These are phyloP conservation scores for Xylaria palmicola DNA, from an alignment of 495 filamentous ascomycete genomes.

Conservation along the genomic window DNA sequence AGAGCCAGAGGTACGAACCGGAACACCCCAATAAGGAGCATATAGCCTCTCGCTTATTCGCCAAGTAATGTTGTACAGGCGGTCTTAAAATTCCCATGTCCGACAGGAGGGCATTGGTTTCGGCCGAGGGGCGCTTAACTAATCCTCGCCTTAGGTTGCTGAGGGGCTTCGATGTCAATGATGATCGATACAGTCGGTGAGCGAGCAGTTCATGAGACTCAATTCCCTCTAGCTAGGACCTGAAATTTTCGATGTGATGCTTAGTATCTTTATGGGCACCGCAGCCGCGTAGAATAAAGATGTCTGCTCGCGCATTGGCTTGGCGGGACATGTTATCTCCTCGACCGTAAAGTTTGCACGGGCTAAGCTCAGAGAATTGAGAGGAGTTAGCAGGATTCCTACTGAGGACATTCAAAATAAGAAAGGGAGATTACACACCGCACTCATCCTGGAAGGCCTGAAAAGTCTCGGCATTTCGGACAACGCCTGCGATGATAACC, in stretches of 20 bases:
- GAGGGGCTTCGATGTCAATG: not conserved
- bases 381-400: not conserved
- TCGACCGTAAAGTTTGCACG: constrained; percentile 40
- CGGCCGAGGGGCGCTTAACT: not conserved
- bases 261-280: constrained; percentile 48
- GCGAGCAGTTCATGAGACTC: not conserved
- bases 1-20: too few species aligned
- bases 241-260: constrained; percentile 13
- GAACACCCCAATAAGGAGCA: too few species aligned
- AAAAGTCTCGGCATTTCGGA: constrained; percentile 39
- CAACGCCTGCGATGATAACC: constrained; percentile 35
- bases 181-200: not conserved
- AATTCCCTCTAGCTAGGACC: too few species aligned
- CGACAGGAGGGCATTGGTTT: not conserved
- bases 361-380: constrained; percentile 24
- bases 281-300: constrained; percentile 58
- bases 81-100: too few species aligned
- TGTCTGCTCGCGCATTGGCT: constrained; percentile 46
- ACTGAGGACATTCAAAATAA: not conserved
- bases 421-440: constrained; percentile 16
- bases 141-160: not conserved
- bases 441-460: constrained; percentile 33
- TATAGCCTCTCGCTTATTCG: too few species aligned
- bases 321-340: constrained; percentile 44
- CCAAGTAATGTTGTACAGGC: too few species aligned